Evolutionary conservation across 1,284 basidiomycete species (phyloP).

Genomic region (Austroboletus novae-zelandiae): DNA sequence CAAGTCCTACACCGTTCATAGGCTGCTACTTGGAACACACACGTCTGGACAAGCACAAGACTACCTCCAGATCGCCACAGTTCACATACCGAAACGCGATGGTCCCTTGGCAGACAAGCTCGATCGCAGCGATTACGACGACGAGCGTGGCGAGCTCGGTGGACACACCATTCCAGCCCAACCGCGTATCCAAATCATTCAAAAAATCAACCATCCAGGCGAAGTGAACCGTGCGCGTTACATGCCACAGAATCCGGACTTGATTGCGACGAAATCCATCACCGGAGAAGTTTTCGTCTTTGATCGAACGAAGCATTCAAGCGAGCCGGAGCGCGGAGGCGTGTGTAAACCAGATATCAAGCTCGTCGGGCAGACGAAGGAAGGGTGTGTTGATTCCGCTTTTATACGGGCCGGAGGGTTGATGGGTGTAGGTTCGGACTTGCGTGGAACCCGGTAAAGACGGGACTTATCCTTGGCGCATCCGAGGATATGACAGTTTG

Average conservation of each 20-base stretch:
- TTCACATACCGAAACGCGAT: conserved; percentile 86
- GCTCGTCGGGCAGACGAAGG: conserved; percentile 85
- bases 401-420: conserved; percentile 3
- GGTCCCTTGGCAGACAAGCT: conserved; percentile 68
- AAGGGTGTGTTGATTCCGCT: conserved; percentile 66
- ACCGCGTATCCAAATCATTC: conserved; percentile 86
- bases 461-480: conserved; percentile 87
- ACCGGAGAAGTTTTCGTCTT: conserved; percentile 92
- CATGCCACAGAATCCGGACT: conserved; percentile 97
- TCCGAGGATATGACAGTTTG: conserved; percentile 97
- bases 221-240: conserved; percentile 98
- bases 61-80: conserved; percentile 94
- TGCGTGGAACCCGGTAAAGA: conserved; percentile 84
- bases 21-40: conserved; percentile 95
- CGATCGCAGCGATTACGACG: conserved; percentile 83
- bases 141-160: conserved; percentile 90
- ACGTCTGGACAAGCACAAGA: conserved; percentile 95
- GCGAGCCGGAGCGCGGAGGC: conserved; percentile 83
- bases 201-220: conserved; percentile 94
- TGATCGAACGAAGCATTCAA: conserved; percentile 96
- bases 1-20: conserved; percentile 91
- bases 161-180: conserved; percentile 75
- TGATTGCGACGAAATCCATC: conserved; percentile 94
- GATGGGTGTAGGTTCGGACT: conserved; percentile 74
- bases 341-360: conserved; percentile 90